Evolutionary conservation across 805 yeast genomes (phyloP), one percentile per base, ranked within the genome.

Genomic region (Danielia reshetovae): DNA sequence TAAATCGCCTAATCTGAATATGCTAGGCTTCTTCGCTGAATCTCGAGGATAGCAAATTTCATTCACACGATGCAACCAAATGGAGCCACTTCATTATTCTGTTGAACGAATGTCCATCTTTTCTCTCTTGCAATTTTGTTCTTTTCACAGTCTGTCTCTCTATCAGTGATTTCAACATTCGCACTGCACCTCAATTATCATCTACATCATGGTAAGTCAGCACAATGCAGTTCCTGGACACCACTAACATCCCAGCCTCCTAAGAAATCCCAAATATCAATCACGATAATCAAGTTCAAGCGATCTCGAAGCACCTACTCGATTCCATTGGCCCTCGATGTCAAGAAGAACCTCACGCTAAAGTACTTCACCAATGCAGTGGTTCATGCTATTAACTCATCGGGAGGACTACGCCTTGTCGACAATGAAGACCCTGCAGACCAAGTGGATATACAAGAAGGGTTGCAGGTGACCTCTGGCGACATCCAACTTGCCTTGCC

Each of bases 341-440:
- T 24, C 24, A 45, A 43, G 32, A 31, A 38, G 7, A 43, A 49
- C 16, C 38, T 44, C n/a, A 46, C 57, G 2, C n/a, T 52, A 8
- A 34, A 46, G 6, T 34, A 39, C 24, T 37, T 64, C 31, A 43
- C 46, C 33, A 35, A 40, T 3, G 35, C 50, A 13, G 55, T 77
- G 16, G 52, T 55, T 2, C 46, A 50, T 5, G 64, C 69, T 17
- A 63, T 78, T 17, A 65, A 68, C 36, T 42, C 55, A 2, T 61
- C 75, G 0, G 82, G 82, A 2, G 82, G 82, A 0, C 48, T 72
- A 24, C 44, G 36, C 4, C 50, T 68, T 1, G 52, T 43, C 3
- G 54, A 56, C 4, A 48, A 53, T 15, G 59, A 50, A 7, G 59
- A 42, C 4, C 33, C 32, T 18, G 55, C 49, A 4, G 55, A 45